Evolutionary conservation across 768 basidiomycete species (phyloP).

Genomic region (Melanogaster broomeanus): DNA sequence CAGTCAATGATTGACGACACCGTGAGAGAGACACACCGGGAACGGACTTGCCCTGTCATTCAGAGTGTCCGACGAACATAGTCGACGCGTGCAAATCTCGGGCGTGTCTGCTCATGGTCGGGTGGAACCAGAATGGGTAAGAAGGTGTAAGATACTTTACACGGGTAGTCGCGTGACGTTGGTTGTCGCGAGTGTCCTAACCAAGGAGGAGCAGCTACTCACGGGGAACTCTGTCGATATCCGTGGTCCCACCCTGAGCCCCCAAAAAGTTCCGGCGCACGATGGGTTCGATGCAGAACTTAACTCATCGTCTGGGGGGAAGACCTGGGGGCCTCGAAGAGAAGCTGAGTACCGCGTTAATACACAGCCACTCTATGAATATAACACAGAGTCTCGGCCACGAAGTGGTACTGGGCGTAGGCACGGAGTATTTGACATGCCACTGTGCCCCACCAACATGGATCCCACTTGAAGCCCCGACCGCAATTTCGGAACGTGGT

Average conservation of each 20-base stretch:
- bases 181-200: slow-evolving; percentile 8
- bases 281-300: slow-evolving; percentile 32
- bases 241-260: slow-evolving; percentile 24
- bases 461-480: no score
- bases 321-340: no score
- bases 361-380: no score
- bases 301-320: slow-evolving; percentile 9
- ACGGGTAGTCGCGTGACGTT: neutral
- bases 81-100: slow-evolving; percentile 14
- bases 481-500: no score
- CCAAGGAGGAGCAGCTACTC: slow-evolving; percentile 13
- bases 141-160: neutral
- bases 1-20: slow-evolving; percentile 15
- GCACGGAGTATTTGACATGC: no score
- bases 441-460: no score
- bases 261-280: slow-evolving; percentile 31
- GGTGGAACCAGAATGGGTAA: slow-evolving; percentile 4
- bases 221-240: slow-evolving; percentile 36
- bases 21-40: neutral
- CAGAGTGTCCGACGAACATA: slow-evolving; percentile 8
- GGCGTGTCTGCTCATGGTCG: slow-evolving; percentile 3
- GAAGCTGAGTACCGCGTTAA: no score
- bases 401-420: no score
- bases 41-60: neutral
- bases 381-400: no score